Base-by-base conservation (phyloP, 75 land plant genomes). In the Larix kaempferi region DNA sequence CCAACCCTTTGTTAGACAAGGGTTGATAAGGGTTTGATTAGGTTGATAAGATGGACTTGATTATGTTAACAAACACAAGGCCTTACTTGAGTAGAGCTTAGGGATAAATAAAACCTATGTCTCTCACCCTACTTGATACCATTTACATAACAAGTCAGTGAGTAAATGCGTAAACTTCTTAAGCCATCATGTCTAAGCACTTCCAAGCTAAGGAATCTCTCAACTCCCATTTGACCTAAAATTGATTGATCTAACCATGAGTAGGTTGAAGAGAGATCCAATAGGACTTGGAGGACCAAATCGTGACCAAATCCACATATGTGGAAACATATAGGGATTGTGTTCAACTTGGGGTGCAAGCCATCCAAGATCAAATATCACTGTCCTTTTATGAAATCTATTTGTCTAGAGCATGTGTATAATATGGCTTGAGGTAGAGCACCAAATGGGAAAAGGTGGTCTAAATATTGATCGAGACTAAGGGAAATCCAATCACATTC, bases 171-270 rank as follows among this genome's bases (percentile, higher is more conserved):
- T 17, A 39, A 29, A 1, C 11, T 5, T 12, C 23, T 69, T 69
- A 69, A 41, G 73, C 73, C 73, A 69, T 69, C 17, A 69, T 33
- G 73, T 41, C 39, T 35, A 69, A 37, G 49, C 1, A 3, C 19
- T 12, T 25, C 15, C 6, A n/a, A 6, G 21, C 12, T 5, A 26
- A 11, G 64, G 14, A 26, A 2, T 16, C 52, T 13, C 11, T 59
- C 17, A 0, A 6, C 6, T 19, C 19, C 22, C 22, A 59, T 59
- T 1, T 59, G 15, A 59, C 21, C 5, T n/a, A n/a, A 17, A 15
- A 59, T n/a, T 59, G 22, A 59, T 59, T 49, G 74, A 72, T 44
- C 73, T 71, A 44, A 41, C 73, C 52, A 44, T 21, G 16, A 39
- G 72, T 39, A 5, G 54, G 25, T 72, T 44, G 55, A 72, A 44